These are phyloP conservation scores for Tolypocladium album DNA, from an alignment of 2,329 filamentous ascomycete genomes.

Conservation along the genomic window DNA sequence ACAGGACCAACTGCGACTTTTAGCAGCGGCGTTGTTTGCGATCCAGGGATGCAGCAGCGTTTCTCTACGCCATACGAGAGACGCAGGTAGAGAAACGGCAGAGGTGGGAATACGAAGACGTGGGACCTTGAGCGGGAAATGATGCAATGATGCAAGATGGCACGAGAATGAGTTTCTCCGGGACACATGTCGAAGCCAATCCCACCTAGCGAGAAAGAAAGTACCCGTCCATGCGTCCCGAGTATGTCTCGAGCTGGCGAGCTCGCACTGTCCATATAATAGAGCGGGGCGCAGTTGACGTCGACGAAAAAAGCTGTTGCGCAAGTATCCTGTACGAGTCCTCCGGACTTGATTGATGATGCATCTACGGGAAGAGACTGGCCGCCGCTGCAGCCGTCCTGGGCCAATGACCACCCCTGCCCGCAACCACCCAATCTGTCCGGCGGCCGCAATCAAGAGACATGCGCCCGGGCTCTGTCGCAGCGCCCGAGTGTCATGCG, in stretches of 20 bases:
- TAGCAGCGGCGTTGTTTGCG: not conserved
- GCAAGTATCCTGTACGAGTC: not conserved
- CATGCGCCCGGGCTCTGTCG: not conserved
- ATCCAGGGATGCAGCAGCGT: not conserved
- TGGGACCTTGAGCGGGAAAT: not conserved
- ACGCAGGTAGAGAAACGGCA: not conserved
- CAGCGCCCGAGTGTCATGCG: not conserved
- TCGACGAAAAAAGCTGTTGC: not conserved
- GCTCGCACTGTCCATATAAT: not conserved
- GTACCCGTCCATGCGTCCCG: not conserved
- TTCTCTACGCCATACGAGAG: not conserved
- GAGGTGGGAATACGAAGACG: not conserved
- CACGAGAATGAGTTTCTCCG: not conserved
- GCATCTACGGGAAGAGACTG: not conserved
- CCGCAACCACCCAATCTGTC: not conserved
- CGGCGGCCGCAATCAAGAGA: not conserved
- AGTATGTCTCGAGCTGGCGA: not conserved
- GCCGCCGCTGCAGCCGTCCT: not conserved
- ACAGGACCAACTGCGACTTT: not conserved
- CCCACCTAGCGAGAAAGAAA: not conserved
- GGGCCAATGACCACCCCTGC: not conserved
- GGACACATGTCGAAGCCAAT: not conserved
- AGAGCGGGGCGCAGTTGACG: not conserved
- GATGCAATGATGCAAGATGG: not conserved
- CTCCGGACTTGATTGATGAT: not conserved